Evolutionary conservation across 371 early-diverging fungal species (phyloP).

Genomic region (Mortierella sp.): DNA sequence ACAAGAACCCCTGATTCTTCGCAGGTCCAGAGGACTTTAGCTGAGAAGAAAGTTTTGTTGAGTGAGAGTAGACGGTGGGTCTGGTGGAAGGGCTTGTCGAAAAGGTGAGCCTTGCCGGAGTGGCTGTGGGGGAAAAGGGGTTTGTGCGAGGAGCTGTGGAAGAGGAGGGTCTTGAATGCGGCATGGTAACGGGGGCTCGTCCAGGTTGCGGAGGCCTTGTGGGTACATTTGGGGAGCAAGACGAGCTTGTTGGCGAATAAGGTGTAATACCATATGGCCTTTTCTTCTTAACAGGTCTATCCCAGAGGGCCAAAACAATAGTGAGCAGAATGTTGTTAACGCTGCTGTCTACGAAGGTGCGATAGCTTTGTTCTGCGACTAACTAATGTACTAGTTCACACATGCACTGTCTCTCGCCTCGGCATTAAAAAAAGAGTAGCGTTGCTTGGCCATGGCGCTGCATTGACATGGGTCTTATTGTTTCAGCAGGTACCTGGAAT

Average conservation of each 20-base stretch:
- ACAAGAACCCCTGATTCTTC: not conserved
- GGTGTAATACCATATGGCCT: not conserved
- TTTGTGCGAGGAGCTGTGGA: not conserved
- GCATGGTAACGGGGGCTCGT: not conserved
- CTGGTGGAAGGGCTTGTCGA: not conserved
- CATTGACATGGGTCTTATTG: not conserved
- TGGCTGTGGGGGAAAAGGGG: not conserved
- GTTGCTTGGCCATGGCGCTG: not conserved
- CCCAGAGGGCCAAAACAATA: not conserved
- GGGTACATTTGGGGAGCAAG: not conserved
- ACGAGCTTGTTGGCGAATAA: not conserved
- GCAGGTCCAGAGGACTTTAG: not conserved
- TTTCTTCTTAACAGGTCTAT: slow-evolving; percentile 13
- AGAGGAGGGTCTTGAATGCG: not conserved
- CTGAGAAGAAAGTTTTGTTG: not conserved
- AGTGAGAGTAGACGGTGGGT: not conserved
- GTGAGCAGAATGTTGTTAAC: not conserved
- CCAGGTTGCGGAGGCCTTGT: not conserved
- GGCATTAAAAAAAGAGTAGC: no score
- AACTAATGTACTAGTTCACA: no score
- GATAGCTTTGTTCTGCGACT: not conserved
- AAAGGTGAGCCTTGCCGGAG: not conserved
- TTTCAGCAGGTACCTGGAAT: not conserved
- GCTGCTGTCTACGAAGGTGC: not conserved
- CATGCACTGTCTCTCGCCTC: no score